Conservation (phyloP, 495 filamentous ascomycete species). For the Aspergillus avenaceus region DNA sequence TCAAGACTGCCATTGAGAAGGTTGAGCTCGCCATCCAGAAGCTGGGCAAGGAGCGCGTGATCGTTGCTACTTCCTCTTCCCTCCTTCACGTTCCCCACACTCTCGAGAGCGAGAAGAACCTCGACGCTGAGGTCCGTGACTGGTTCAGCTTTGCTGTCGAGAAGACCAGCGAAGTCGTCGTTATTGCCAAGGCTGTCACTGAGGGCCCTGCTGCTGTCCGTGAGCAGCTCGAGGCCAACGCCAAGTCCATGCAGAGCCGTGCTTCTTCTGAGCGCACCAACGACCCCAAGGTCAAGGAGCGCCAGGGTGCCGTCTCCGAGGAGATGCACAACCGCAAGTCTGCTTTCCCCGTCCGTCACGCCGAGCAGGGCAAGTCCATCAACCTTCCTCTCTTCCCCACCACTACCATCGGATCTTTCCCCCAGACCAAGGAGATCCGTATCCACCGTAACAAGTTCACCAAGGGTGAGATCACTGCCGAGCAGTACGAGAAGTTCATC, state of each 20-base stretch:
- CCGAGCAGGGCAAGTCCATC: constrained; percentile 80
- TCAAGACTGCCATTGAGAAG: constrained; percentile 82
- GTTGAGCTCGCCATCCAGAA: constrained; percentile 86
- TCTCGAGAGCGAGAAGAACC: constrained; percentile 93
- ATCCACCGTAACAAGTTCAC: constrained; percentile 93
- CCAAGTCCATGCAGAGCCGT: constrained; percentile 82
- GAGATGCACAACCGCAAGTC: constrained; percentile 90
- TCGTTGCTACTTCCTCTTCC: constrained; percentile 93
- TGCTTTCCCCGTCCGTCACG: constrained; percentile 74
- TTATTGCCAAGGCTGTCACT: constrained; percentile 95
- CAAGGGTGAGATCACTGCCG: constrained; percentile 89
- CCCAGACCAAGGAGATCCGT: constrained; percentile 98
- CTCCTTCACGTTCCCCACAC: constrained; percentile 98
- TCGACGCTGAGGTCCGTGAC: constrained; percentile 83
- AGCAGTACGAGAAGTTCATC: constrained; percentile 96
- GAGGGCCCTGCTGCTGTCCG: constrained; percentile 82
- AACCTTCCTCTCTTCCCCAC: constrained; percentile 96
- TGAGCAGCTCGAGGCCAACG: constrained; percentile 87
- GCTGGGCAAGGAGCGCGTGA: constrained; percentile 91
- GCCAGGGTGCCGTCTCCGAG: constrained; percentile 78
- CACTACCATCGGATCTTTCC: constrained; percentile 98
- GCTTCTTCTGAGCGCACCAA: constrained; percentile 91
- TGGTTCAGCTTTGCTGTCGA: constrained; percentile 98
- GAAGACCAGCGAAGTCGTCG: constrained; percentile 85
- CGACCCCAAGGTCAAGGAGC: constrained; percentile 91